Conservation (phyloP, 1,284 basidiomycete genomes). For the Phlebopus sp. region DNA sequence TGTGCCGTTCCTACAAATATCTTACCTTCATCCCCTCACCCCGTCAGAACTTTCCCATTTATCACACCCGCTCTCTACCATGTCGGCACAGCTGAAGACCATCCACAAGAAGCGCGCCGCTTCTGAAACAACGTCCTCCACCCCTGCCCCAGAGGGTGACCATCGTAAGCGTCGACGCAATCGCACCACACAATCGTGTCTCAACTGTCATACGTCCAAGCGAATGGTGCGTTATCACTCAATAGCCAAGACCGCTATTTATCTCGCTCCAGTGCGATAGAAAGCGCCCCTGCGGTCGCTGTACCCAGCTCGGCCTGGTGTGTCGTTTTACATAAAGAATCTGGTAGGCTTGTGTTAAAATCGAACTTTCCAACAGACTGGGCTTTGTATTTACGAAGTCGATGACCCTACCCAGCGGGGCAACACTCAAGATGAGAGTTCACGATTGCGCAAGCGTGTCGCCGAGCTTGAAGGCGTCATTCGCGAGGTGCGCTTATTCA, state of each 20-base stretch:
- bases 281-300: constrained; percentile 68
- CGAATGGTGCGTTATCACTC: constrained; percentile 58
- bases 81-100: constrained; percentile 27
- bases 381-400: constrained; percentile 81
- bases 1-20: constrained; percentile 23
- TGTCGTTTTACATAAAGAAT: constrained; percentile 17
- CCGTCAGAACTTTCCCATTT: constrained; percentile 1
- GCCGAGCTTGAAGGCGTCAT: constrained; percentile 83
- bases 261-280: constrained; percentile 55
- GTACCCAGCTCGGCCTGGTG: constrained; percentile 71
- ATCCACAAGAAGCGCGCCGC: constrained; percentile 28
- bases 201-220: constrained; percentile 75
- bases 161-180: constrained; percentile 60
- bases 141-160: constrained; percentile 35
- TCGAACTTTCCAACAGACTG: constrained; percentile 49
- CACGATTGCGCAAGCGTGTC: constrained; percentile 68
- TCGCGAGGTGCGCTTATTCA: constrained; percentile 52
- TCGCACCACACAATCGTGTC: constrained; percentile 62
- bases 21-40: constrained; percentile 6
- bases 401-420: constrained; percentile 66
- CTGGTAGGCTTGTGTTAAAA: not conserved
- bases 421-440: constrained; percentile 57
- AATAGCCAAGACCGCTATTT: constrained; percentile 1
- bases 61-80: constrained; percentile 7
- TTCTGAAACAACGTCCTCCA: constrained; percentile 17